These are phyloP conservation scores for Trichosporon sp. DNA, from an alignment of 1,284 basidiomycete species.

Conservation along the genomic window DNA sequence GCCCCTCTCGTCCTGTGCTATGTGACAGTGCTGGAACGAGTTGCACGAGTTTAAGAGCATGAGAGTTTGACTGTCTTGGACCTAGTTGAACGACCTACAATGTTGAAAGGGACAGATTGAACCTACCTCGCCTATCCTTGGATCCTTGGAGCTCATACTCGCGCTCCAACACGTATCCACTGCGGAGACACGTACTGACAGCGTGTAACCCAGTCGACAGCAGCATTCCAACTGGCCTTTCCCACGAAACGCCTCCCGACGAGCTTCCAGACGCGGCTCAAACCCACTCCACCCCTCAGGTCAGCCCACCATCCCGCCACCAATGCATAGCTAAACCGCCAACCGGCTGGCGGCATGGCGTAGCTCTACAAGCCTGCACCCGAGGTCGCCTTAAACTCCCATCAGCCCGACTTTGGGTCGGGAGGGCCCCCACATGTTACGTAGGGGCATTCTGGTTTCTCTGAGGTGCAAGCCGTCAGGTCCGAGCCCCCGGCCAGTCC, in stretches of 20 bases:
- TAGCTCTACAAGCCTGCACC: not conserved
- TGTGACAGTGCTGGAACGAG: not conserved
- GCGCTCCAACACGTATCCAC: not conserved
- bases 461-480: not conserved
- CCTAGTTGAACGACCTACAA: not conserved
- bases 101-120: constrained; percentile 1
- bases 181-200: not conserved
- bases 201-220: not conserved
- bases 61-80: constrained; percentile 1
- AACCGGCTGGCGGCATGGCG: not conserved
- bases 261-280: not conserved
- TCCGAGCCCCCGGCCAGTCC: not conserved
- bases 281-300: not conserved
- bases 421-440: constrained; percentile 2
- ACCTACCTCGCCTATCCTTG: not conserved
- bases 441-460: not conserved
- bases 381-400: not conserved
- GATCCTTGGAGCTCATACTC: not conserved
- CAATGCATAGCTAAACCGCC: not conserved
- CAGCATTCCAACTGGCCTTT: not conserved
- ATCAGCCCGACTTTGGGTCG: not conserved
- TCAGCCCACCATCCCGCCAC: not conserved
- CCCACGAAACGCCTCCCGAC: not conserved
- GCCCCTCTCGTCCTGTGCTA: not conserved
- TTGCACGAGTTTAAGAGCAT: not conserved